phyloP scores from a whole-genome alignment of 805 yeast species.

The Starmerella bombi region DNA sequence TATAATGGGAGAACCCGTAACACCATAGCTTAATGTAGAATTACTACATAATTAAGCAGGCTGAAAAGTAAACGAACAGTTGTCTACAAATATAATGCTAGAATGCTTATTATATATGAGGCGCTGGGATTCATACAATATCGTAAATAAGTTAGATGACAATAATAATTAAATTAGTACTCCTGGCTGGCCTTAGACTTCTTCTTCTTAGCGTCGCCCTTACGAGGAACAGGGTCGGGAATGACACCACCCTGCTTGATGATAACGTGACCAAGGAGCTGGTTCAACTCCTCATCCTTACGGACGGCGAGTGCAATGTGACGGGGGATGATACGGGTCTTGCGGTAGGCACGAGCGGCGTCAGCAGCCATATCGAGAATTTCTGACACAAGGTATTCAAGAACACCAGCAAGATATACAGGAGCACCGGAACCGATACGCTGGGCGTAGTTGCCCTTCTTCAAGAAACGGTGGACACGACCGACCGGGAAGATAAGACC shows the following conservation, averaged over 20 bases:
- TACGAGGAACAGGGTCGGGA: constrained; percentile 49
- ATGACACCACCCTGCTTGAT: constrained; percentile 97
- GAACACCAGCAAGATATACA: constrained; percentile 86
- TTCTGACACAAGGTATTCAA: constrained; percentile 93
- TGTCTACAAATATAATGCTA: too few species aligned
- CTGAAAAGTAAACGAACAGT: too few species aligned
- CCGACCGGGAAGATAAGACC: constrained; percentile 74
- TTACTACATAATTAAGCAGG: too few species aligned
- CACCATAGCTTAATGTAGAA: too few species aligned
- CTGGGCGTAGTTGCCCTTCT: constrained; percentile 58
- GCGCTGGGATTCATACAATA: constrained; percentile 6
- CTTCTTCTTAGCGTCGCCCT: constrained; percentile 35
- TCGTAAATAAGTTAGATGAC: constrained; percentile 17
- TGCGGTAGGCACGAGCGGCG: constrained; percentile 91
- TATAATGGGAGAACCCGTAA: too few species aligned
- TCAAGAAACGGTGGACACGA: constrained; percentile 92
- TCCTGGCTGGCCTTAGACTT: constrained; percentile 31
- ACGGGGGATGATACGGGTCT: constrained; percentile 95
- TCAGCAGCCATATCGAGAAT: constrained; percentile 96
- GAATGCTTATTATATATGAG: neutral
- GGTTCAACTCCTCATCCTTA: constrained; percentile 95
- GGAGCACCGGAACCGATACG: constrained; percentile 86
- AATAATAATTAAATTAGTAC: constrained; percentile 23
- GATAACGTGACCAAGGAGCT: constrained; percentile 74
- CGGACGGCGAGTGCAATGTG: constrained; percentile 93